phyloP scores from a whole-genome alignment of 129 eudicot species.

The Arctium lappa region DNA sequence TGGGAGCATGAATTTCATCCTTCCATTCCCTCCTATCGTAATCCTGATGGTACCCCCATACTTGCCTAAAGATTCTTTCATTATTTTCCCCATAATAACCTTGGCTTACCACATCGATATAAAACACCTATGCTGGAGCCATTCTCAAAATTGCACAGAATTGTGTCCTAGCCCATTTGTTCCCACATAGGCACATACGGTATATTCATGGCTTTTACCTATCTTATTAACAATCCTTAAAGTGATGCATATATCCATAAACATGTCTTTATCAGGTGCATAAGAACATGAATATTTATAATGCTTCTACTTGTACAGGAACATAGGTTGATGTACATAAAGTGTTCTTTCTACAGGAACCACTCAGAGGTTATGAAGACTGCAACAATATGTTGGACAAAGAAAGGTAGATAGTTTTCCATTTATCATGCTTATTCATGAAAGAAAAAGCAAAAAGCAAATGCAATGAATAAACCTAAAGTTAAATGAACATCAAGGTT shows the following conservation, averaged over 20 bases:
- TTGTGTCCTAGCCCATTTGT: background rate
- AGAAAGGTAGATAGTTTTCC: background rate
- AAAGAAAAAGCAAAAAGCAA: background rate
- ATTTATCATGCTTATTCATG: background rate
- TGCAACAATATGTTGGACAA: background rate
- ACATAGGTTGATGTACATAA: background rate
- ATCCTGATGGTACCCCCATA: background rate
- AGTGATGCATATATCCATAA: background rate
- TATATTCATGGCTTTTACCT: background rate
- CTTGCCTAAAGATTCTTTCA: background rate
- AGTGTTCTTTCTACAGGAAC: background rate
- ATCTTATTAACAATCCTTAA: background rate
- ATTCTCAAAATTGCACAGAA: no score
- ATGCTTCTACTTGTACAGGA: background rate
- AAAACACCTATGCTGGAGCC: no score
- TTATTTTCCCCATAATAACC: background rate
- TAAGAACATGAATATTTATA: background rate
- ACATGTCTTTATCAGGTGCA: background rate
- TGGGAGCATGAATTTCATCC: background rate
- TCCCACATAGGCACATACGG: background rate
- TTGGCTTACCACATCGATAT: background rate
- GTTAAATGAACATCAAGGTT: slow-evolving; percentile 19
- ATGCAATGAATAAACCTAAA: slow-evolving; percentile 17
- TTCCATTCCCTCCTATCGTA: no score
- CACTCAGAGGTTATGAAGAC: background rate